Evolutionary conservation across 208 protist genomes (phyloP), one percentile per base, ranked within the genome.

Genomic region (Crithidia sp.): DNA sequence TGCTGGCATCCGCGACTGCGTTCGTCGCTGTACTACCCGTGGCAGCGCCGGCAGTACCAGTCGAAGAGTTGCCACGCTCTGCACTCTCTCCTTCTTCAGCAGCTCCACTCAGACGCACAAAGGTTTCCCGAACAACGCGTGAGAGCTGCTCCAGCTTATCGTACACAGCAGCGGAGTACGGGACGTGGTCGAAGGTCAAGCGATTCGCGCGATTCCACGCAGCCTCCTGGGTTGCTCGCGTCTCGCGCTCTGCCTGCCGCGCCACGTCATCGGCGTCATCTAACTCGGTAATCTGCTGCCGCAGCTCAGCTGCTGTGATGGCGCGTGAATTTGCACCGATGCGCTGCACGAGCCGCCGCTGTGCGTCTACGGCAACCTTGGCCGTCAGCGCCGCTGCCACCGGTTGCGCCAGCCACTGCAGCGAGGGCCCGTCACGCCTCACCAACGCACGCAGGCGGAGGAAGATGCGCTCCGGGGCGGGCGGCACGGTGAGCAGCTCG

Each of bases 401-500:
- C 7, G 67, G 68, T 36, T 58, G 59, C 55, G 78, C 65, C 36
- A 81, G 65, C 70, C 67, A 74, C 68, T 64, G 55, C 19, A 82
- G 28, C 2, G 76, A 54, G 17, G 79, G 87, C 8, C 78, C 77
- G 16, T 37, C 45, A 17, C 71, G 43, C 47, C 68, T 55, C 28
- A 93, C 77, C 56, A 93, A 53, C 13, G 84, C 88, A 39, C 78
- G 76, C 45, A 96, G 76, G 39, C 89, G 81, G 13, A 96, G 44
- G 39, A 96, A 61, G 40, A 93, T 79, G 19, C 84, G 89, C 57
- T 81, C 58, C 41, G 81, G 75, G n/a, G 77, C 74, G 10, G 84
- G 76, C 6, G 92, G 92, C 14, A 96, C 79, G 19, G 88, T 94
- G 61, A 96, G 86, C n/a, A 96, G 79, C 67, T 96, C 89, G 56